These are phyloP conservation scores for Paecilomyces fulvus DNA, from an alignment of 2,329 filamentous ascomycete genomes.

Conservation along the genomic window DNA sequence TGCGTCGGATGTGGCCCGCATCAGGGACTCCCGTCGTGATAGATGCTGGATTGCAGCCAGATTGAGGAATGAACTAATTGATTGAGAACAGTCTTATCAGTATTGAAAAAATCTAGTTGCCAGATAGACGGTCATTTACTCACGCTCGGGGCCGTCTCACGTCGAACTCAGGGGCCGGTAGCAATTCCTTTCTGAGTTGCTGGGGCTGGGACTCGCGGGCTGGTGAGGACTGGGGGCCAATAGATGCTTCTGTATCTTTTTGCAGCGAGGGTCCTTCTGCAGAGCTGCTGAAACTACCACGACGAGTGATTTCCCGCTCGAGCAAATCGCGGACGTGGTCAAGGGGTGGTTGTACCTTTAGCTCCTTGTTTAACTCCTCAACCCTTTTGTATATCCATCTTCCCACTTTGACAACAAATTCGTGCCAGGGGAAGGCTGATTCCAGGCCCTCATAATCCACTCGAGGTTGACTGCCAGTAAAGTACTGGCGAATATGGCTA, in stretches of 20 bases:
- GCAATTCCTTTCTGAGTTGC: constrained; percentile 3
- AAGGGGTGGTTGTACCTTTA: constrained; percentile 38
- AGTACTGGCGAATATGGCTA: constrained; percentile 25
- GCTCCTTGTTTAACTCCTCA: constrained; percentile 36
- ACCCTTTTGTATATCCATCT: constrained; percentile 40
- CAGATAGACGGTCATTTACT: constrained; percentile 2
- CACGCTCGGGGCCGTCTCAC: constrained; percentile 11
- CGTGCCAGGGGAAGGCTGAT: constrained; percentile 41
- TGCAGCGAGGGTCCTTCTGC: constrained; percentile 1
- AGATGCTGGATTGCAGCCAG: neutral
- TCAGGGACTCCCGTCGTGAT: neutral
- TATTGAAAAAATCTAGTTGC: neutral
- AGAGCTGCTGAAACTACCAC: constrained; percentile 20
- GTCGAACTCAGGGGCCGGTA: constrained; percentile 4
- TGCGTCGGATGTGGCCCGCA: neutral
- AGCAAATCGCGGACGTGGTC: constrained; percentile 16
- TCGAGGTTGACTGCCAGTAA: constrained; percentile 24
- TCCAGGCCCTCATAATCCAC: constrained; percentile 39
- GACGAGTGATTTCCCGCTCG: constrained; percentile 21
- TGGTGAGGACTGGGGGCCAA: neutral
- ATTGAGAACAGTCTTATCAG: neutral
- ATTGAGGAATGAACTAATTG: neutral
- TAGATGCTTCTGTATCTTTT: neutral
- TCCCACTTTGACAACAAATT: constrained; percentile 37
- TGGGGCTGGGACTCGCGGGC: neutral